Evolutionary conservation across 2,329 filamentous ascomycete species (phyloP).

Genomic region (Clonostachys sp.): DNA sequence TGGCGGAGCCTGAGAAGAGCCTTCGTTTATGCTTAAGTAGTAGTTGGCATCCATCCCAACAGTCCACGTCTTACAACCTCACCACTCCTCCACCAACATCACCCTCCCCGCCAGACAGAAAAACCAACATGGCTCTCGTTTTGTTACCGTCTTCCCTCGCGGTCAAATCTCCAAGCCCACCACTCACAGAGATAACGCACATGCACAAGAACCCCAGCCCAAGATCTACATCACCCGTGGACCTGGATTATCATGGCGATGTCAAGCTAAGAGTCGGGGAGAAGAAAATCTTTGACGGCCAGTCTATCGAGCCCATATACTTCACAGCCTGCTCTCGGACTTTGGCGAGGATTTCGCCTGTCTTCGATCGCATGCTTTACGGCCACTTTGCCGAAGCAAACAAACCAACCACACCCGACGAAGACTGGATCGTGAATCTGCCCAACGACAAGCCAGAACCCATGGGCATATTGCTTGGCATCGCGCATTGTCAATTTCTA

Average conservation of each 20-base stretch:
- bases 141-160: too few relatives aligned
- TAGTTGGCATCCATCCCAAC: too few relatives aligned
- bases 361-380: slow-evolving; percentile 19
- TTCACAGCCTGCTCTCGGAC: slow-evolving; percentile 19
- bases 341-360: slow-evolving; percentile 14
- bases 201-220: neutral
- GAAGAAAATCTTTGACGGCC: neutral
- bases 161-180: too few relatives aligned
- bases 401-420: neutral
- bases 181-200: too few relatives aligned
- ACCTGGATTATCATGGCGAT: neutral
- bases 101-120: too few relatives aligned
- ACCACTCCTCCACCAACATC: too few relatives aligned
- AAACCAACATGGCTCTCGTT: too few relatives aligned
- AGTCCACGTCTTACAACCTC: too few relatives aligned
- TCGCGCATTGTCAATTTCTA: slow-evolving; percentile 19
- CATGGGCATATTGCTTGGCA: slow-evolving; percentile 18
- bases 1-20: too few relatives aligned
- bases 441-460: slow-evolving; percentile 20
- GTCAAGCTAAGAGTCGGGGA: neutral
- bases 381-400: slow-evolving; percentile 14
- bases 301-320: neutral
- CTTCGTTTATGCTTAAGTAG: too few relatives aligned
- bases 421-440: slow-evolving; percentile 17
- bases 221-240: neutral